Evolutionary conservation across 805 yeast genomes (phyloP).

Genomic region (Metschnikowia henanensis): DNA sequence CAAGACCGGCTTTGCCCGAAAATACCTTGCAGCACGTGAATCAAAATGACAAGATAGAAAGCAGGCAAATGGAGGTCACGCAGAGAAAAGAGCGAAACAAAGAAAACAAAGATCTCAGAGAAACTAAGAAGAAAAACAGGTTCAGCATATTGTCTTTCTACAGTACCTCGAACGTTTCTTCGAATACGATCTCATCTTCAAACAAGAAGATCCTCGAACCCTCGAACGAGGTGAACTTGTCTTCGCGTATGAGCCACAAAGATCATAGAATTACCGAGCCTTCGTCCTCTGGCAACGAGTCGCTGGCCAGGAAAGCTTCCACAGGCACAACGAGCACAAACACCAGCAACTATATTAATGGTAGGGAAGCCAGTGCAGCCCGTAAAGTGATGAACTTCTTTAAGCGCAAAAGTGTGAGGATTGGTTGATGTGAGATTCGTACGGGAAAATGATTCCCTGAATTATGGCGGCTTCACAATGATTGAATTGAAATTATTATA

Average conservation of each 20-base stretch:
- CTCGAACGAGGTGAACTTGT: constrained; percentile 12
- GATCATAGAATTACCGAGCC: constrained; percentile 28
- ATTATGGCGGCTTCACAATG: no score
- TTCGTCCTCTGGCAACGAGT: constrained; percentile 25
- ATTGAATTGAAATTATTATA: no score
- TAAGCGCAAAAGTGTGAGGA: constrained; percentile 20
- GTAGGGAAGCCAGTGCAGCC: constrained; percentile 71
- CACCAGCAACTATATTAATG: constrained; percentile 26
- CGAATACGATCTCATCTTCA: constrained; percentile 12
- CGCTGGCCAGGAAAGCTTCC: constrained; percentile 9
- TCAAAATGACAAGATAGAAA: constrained; percentile 1
- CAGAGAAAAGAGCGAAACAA: constrained; percentile 9
- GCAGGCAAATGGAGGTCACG: constrained; percentile 6
- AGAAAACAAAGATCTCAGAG: constrained; percentile 25
- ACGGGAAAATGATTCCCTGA: neutral
- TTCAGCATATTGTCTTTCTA: constrained; percentile 46
- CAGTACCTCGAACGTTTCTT: constrained; percentile 31
- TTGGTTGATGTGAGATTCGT: constrained; percentile 11
- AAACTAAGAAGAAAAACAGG: constrained; percentile 38
- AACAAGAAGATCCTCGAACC: constrained; percentile 31
- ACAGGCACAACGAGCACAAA: constrained; percentile 14
- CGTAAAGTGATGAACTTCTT: constrained; percentile 33
- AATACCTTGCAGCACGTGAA: no score
- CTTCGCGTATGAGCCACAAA: constrained; percentile 8
- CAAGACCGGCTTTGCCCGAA: constrained; percentile 4